A percentile compares a stretch with the other conserved stretches of the same genome.
Evolutionary conservation across 352 stramenopile species (phyloP).

Genomic region (Pythium guiyangense): DNA sequence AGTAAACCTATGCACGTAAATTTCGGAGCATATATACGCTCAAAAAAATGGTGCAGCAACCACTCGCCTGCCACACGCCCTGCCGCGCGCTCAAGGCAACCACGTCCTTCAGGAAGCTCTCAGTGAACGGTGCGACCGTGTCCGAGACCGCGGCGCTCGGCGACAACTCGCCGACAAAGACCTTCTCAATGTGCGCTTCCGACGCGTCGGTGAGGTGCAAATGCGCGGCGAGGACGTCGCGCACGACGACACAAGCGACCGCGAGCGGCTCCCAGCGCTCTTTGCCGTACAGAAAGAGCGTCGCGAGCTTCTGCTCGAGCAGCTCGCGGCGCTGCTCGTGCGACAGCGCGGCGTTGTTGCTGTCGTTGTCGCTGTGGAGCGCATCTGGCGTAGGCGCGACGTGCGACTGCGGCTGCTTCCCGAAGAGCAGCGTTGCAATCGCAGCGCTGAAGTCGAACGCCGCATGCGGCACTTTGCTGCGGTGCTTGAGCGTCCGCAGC

Average conservation of each 20-base stretch:
- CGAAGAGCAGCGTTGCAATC: constrained; percentile 25
- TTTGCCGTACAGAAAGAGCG: constrained; percentile 43
- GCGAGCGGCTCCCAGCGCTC: constrained; percentile 77
- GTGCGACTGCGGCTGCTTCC: not conserved
- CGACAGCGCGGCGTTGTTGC: too few species aligned
- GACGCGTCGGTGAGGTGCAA: constrained; percentile 18
- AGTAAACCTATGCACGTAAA: too few species aligned
- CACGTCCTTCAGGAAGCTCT: constrained; percentile 38
- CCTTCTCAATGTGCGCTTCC: constrained; percentile 29
- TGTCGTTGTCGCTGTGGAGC: too few species aligned
- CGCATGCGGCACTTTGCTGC: constrained; percentile 40
- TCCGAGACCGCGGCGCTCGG: constrained; percentile 14
- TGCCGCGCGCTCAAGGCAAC: constrained; percentile 35
- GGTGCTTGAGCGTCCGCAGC: constrained; percentile 70
- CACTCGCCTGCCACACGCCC: too few species aligned
- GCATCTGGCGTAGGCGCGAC: not conserved
- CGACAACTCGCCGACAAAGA: constrained; percentile 15
- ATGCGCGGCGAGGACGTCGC: constrained; percentile 38
- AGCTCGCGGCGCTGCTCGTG: constrained; percentile 18
- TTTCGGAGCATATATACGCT: too few species aligned
- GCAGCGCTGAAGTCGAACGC: constrained; percentile 34
- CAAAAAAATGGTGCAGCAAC: too few species aligned
- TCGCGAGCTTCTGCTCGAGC: constrained; percentile 48
- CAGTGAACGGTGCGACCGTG: constrained; percentile 27
- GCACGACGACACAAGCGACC: constrained; percentile 52